Base-by-base conservation (phyloP, 1,284 basidiomycete species). In the Vanrija pseudolonga region DNA sequence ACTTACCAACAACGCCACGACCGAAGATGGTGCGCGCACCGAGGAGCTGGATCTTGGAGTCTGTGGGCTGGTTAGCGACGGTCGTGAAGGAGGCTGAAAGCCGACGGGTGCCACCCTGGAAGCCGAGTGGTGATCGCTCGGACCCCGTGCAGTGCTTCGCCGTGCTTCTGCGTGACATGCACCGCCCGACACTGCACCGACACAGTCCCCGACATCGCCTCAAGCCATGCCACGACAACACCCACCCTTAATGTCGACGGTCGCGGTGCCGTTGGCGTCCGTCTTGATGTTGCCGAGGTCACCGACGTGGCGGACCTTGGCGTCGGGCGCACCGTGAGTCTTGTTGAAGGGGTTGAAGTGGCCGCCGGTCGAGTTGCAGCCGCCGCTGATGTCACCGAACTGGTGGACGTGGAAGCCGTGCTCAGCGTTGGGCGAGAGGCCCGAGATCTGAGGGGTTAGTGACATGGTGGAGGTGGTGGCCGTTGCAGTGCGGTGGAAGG, bases 341-440 rank as follows among this genome's bases (percentile, higher is more conserved):
- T 22, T 44, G 36, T 60, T 56, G 54, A 32, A 56, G 3, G 54
- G 54, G 54, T 60, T 60, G 37, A 45, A 54, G 55, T 60, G 58
- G 2, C 48, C 48, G 32, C 51, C 54, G 17, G 51, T 41, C 4
- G 45, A 32, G 20, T 26, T 17, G 26, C 58, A 60, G 51, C 49
- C 58, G 17, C 24, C 42, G 2, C 47, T 44, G 36, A 52, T 22
- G 53, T 55, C 57, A 20, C 53, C 57, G 12, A 40, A 55, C 36
- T 28, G 20, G 57, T 59, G 57, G 7, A 59, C 22, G 45, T 59
- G 53, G 50, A 59, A 59, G 40, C 57, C 57, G 53, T 59, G 57
- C 44, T 46, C 28, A 15, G 38, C 44, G 18, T 40, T 24, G 36
- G 57, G 50, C 14, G 39, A 18, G 14, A 59, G 50, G 26, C 47